These are phyloP conservation scores for Thozetella sp. DNA, from an alignment of 495 filamentous ascomycete species.

Conservation along the genomic window DNA sequence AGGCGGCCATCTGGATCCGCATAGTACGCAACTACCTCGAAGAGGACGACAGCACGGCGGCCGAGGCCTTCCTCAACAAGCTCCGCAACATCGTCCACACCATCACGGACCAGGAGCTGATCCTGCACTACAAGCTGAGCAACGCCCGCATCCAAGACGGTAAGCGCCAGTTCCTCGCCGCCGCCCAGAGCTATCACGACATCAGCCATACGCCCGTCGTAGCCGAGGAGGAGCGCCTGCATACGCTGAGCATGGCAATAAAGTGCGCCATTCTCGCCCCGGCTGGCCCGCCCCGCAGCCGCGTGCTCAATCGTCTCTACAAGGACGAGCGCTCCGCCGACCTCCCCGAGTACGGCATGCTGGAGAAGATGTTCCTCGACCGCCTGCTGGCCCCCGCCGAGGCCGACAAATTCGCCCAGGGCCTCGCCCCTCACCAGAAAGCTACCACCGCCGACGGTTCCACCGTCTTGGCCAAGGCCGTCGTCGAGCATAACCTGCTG, in stretches of 20 bases:
- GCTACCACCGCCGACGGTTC: slow-evolving; percentile 85
- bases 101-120: slow-evolving; percentile 67
- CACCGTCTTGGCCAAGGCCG: slow-evolving; percentile 92
- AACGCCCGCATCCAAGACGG: slow-evolving; percentile 93
- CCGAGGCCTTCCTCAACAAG: slow-evolving; percentile 86
- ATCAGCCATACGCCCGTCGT: slow-evolving; percentile 75
- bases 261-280: slow-evolving; percentile 93
- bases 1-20: slow-evolving; percentile 83
- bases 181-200: slow-evolving; percentile 81
- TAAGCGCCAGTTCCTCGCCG: slow-evolving; percentile 88
- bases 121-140: slow-evolving; percentile 84
- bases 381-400: slow-evolving; percentile 78
- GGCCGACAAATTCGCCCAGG: slow-evolving; percentile 81
- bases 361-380: slow-evolving; percentile 98
- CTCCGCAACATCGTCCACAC: slow-evolving; percentile 89
- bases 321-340: slow-evolving; percentile 85
- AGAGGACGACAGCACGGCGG: slow-evolving; percentile 85
- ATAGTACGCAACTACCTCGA: slow-evolving; percentile 95
- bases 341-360: slow-evolving; percentile 80
- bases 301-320: slow-evolving; percentile 79
- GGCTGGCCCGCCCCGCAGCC: slow-evolving; percentile 82
- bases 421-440: slow-evolving; percentile 83
- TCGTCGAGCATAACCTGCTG: slow-evolving; percentile 94
- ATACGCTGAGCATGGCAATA: slow-evolving; percentile 85
- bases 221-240: slow-evolving; percentile 80